Conservation (phyloP, 441 rosid species). For the Dalechampia spathulata region DNA sequence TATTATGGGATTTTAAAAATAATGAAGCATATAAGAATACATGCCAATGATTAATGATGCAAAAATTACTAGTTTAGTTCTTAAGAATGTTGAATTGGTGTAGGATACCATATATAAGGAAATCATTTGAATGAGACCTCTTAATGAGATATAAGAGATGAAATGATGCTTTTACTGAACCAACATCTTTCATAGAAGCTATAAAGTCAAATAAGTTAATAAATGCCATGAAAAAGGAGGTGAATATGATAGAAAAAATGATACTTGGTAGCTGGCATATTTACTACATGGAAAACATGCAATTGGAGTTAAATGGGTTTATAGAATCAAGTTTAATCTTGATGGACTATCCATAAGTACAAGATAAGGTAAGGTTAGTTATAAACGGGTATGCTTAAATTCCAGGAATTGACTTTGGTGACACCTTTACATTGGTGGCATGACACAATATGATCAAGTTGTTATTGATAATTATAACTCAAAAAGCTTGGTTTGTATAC, state of each 20-base stretch:
- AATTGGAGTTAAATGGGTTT: background rate
- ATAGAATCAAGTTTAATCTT: background rate
- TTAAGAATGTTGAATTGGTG: no score
- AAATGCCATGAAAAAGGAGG: background rate
- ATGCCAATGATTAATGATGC: no score
- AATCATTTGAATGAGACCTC: no score
- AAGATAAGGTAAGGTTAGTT: background rate
- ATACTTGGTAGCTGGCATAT: background rate
- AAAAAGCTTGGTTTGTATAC: background rate
- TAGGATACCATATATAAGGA: no score
- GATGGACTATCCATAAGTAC: background rate
- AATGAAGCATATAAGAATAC: no score
- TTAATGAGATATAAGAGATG: no score
- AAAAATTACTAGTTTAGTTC: no score
- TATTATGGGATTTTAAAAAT: no score
- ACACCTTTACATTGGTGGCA: background rate
- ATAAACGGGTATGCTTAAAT: background rate
- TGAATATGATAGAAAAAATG: background rate
- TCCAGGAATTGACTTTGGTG: background rate
- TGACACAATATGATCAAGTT: background rate
- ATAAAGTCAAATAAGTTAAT: background rate
- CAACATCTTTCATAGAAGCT: background rate
- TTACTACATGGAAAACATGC: background rate
- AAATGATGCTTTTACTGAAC: background rate
- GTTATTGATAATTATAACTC: background rate